Percentiles rank a stretch among this genome's conserved stretches.
phyloP scores from a whole-genome alignment of 73 alveolate genomes.

The Symbiodinium natans region DNA sequence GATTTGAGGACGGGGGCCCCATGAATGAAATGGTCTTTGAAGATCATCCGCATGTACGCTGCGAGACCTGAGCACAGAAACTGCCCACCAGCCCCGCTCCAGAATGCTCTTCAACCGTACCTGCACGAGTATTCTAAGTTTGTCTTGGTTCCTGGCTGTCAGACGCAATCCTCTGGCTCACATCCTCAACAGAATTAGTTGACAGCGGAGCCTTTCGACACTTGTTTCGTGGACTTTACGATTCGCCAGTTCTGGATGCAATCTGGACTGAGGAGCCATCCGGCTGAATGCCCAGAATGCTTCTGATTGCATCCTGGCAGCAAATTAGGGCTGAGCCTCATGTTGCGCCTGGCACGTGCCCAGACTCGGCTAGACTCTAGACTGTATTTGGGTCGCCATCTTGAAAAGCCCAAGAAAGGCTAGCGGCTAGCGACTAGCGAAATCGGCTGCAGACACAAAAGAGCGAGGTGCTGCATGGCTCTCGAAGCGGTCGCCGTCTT shows the following conservation, averaged over 20 bases:
- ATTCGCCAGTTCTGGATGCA: too few species aligned
- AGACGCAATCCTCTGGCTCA: conserved; percentile 58
- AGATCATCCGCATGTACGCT: conserved; percentile 93
- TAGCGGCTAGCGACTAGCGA: background rate
- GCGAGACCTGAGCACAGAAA: conserved; percentile 36
- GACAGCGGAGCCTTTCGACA: too few species aligned
- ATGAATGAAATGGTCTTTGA: conserved; percentile 78
- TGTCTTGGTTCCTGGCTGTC: background rate
- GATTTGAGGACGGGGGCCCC: too few species aligned
- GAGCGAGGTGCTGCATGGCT: background rate
- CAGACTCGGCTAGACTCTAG: background rate
- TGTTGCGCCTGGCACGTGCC: background rate
- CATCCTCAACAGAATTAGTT: too few species aligned
- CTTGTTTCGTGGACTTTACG: too few species aligned
- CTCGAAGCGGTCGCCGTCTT: background rate
- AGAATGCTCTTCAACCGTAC: too few species aligned
- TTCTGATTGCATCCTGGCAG: conserved; percentile 48
- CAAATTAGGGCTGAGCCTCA: background rate
- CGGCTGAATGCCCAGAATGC: conserved; percentile 64
- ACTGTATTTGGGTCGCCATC: background rate
- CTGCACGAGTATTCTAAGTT: background rate
- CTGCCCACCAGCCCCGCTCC: too few species aligned
- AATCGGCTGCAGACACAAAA: background rate
- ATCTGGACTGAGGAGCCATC: background rate
- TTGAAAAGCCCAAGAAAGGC: background rate